Evolutionary conservation across 2,329 filamentous ascomycete genomes (phyloP).

Genomic region (Aspergillus tubingensis): DNA sequence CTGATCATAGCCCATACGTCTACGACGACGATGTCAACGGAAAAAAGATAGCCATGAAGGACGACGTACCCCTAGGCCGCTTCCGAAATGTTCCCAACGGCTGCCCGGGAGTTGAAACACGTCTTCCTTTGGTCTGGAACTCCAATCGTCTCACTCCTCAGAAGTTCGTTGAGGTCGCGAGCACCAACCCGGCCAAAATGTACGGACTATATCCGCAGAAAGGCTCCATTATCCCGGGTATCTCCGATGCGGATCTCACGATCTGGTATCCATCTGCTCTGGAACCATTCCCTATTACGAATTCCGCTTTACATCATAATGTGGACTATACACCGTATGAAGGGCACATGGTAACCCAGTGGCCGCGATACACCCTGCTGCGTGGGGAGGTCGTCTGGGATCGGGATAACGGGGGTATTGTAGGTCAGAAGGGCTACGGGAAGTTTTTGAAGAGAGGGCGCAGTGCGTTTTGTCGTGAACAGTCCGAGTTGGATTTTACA

Average conservation of each 20-base stretch:
- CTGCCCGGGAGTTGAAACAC: conserved; percentile 47
- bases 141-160: conserved; percentile 34
- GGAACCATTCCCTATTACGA: conserved; percentile 32
- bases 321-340: conserved; percentile 44
- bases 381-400: conserved; percentile 38
- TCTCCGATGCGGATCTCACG: conserved; percentile 47
- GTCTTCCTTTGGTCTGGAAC: conserved; percentile 41
- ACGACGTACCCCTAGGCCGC: conserved; percentile 33
- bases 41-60: conserved; percentile 5
- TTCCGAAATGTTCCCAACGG: conserved; percentile 49
- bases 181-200: conserved; percentile 47
- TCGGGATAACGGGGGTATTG: conserved; percentile 27
- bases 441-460: conserved; percentile 39
- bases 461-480: conserved; percentile 23
- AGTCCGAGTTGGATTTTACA: conserved; percentile 6
- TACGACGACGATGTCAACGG: conserved; percentile 2
- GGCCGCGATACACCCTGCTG: conserved; percentile 38
- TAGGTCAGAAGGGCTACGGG: conserved; percentile 37
- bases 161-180: conserved; percentile 48
- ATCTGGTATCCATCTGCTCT: conserved; percentile 43
- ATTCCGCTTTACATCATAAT: conserved; percentile 38
- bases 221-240: conserved; percentile 43
- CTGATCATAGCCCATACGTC: conserved; percentile 10
- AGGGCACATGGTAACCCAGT: conserved; percentile 32
- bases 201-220: conserved; percentile 46